Conservation (phyloP, 495 filamentous ascomycete species). For the Penicillium dipodomyicola region DNA sequence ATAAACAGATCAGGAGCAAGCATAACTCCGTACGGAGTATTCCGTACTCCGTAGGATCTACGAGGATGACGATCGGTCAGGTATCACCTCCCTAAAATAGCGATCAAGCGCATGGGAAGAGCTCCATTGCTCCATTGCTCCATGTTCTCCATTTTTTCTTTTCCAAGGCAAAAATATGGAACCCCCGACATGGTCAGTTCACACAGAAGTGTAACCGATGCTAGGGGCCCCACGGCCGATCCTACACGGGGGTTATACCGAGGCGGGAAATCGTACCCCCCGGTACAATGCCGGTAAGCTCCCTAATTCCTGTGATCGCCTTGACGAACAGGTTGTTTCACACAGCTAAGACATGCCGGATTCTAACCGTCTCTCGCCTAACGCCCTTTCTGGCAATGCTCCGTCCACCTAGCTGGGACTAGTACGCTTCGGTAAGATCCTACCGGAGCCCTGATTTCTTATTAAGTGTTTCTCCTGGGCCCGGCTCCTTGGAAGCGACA, state of each 20-base stretch:
- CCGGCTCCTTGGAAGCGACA: constrained; percentile 3
- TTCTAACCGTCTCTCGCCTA: constrained; percentile 1
- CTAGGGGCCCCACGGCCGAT: constrained; percentile 14
- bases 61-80: constrained; percentile 6
- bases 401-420: not conserved
- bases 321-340: constrained; percentile 33
- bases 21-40: not conserved
- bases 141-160: not conserved
- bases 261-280: constrained; percentile 4
- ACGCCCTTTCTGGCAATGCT: not conserved
- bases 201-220: not conserved
- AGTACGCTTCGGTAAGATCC: not conserved
- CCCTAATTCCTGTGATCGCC: constrained; percentile 9
- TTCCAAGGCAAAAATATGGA: constrained; percentile 1
- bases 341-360: constrained; percentile 7
- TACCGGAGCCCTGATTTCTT: constrained; percentile 5
- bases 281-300: constrained; percentile 20
- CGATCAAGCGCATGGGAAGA: constrained; percentile 3
- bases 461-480: not conserved
- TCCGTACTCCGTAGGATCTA: constrained; percentile 1
- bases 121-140: not conserved
- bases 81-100: constrained; percentile 15
- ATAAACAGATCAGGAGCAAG: not conserved
- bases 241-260: constrained; percentile 25
- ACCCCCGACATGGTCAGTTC: constrained; percentile 1